A percentile compares a stretch with the other conserved stretches of the same genome.
phyloP scores from a whole-genome alignment of 345 rosid species.

The Excoecaria agallocha region DNA sequence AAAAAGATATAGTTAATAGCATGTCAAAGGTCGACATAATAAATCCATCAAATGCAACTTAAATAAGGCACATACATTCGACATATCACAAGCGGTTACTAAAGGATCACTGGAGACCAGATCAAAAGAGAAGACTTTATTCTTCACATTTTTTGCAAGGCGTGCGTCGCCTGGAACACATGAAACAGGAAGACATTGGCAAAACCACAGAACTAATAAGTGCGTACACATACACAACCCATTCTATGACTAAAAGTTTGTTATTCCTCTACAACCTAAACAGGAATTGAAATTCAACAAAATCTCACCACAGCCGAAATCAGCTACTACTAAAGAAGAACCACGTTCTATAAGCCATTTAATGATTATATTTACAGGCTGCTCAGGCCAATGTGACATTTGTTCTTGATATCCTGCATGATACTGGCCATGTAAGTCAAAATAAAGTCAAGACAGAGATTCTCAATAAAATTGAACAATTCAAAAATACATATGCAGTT shows the following conservation, averaged over 20 bases:
- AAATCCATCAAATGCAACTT: background rate
- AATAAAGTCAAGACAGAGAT: conserved; percentile 22
- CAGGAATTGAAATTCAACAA: conserved; percentile 7
- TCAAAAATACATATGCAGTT: background rate
- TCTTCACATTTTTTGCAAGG: conserved; percentile 77
- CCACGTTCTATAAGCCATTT: conserved; percentile 60
- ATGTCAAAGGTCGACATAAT: background rate
- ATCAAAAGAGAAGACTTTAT: conserved; percentile 89
- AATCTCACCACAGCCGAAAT: conserved; percentile 94
- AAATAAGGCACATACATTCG: conserved; percentile 48
- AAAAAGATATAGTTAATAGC: background rate
- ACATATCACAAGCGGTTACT: conserved; percentile 88
- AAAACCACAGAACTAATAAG: background rate
- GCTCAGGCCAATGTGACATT: conserved; percentile 96
- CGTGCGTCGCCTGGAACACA: conserved; percentile 71
- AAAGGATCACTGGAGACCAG: conserved; percentile 78
- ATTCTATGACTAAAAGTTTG: background rate
- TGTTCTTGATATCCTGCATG: conserved; percentile 94
- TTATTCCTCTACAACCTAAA: conserved; percentile 4
- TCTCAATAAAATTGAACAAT: background rate
- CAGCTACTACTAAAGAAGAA: conserved; percentile 82
- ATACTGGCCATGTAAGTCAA: conserved; percentile 55
- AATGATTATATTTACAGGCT: conserved; percentile 68
- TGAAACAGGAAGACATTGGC: conserved; percentile 12
- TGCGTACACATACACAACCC: background rate